phyloP scores from a whole-genome alignment of 441 rosid genomes.

The Rhodomyrtus psidioides region DNA sequence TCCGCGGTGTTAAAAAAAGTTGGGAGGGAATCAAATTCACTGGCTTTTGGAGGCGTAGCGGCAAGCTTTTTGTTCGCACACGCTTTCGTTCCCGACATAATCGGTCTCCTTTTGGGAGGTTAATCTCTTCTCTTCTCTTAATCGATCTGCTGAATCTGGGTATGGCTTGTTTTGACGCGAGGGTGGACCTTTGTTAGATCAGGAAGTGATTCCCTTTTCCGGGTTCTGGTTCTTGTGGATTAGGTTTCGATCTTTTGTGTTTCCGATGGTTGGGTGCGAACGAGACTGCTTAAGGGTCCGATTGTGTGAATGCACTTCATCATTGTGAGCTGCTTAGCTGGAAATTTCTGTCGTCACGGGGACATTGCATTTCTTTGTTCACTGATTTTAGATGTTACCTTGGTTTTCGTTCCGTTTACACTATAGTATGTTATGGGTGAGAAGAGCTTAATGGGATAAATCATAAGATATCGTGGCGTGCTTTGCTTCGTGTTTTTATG shows the following conservation, averaged over 20 bases:
- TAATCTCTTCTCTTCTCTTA: not conserved
- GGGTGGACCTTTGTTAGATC: not conserved
- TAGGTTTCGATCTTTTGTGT: not conserved
- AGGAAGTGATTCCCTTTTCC: not conserved
- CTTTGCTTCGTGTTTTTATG: not conserved
- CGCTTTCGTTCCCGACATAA: not conserved
- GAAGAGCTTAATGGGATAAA: not conserved
- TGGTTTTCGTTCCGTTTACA: not conserved
- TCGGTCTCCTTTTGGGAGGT: not conserved
- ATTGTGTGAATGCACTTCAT: not conserved
- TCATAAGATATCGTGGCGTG: not conserved
- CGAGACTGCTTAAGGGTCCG: not conserved
- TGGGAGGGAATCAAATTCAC: not conserved
- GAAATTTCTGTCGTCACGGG: not conserved
- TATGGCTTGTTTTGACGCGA: not conserved
- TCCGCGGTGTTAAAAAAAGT: not conserved
- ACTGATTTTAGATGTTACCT: not conserved
- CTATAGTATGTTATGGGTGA: not conserved
- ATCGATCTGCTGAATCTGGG: not conserved
- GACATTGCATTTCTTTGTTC: not conserved
- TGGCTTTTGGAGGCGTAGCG: not conserved
- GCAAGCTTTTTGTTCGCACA: not conserved
- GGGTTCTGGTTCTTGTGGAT: not conserved
- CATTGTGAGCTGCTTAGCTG: not conserved
- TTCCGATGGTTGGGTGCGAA: not conserved